Conservation (phyloP, 2,329 filamentous ascomycete species). For the Xylaria digitata region DNA sequence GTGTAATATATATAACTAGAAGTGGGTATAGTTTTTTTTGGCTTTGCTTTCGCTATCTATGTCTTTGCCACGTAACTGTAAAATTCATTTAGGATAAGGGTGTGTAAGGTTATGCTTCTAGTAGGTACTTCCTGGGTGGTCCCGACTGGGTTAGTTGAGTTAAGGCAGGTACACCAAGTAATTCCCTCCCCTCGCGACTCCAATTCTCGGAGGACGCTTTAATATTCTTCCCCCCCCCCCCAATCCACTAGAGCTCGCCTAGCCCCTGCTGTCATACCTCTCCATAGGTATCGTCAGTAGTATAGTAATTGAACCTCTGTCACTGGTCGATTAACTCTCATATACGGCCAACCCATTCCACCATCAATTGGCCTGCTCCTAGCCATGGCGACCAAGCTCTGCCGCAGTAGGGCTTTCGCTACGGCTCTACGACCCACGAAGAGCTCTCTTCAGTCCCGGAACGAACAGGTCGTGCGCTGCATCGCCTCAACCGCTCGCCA, state of each 20-base stretch:
- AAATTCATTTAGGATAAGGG: too few relatives aligned
- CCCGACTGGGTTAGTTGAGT: not conserved
- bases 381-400: constrained; percentile 71
- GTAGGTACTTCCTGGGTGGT: too few relatives aligned
- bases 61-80: too few relatives aligned
- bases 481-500: constrained; percentile 61
- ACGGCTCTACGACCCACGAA: constrained; percentile 66
- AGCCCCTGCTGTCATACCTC: constrained; percentile 7
- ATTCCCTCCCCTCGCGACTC: not conserved
- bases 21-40: too few relatives aligned
- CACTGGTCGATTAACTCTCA: constrained; percentile 40
- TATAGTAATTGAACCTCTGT: constrained; percentile 15
- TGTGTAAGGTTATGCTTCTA: too few relatives aligned
- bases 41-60: too few relatives aligned
- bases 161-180: too few relatives aligned
- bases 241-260: constrained; percentile 6
- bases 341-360: constrained; percentile 25
- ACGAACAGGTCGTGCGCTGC: constrained; percentile 58
- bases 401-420: constrained; percentile 66
- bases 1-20: too few relatives aligned
- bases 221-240: constrained; percentile 36
- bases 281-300: constrained; percentile 4
- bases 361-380: constrained; percentile 59
- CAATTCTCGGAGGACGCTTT: constrained; percentile 30
- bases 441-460: constrained; percentile 56